Evolutionary conservation across 2,329 filamentous ascomycete genomes (phyloP).

Genomic region (Ophiostoma ips): DNA sequence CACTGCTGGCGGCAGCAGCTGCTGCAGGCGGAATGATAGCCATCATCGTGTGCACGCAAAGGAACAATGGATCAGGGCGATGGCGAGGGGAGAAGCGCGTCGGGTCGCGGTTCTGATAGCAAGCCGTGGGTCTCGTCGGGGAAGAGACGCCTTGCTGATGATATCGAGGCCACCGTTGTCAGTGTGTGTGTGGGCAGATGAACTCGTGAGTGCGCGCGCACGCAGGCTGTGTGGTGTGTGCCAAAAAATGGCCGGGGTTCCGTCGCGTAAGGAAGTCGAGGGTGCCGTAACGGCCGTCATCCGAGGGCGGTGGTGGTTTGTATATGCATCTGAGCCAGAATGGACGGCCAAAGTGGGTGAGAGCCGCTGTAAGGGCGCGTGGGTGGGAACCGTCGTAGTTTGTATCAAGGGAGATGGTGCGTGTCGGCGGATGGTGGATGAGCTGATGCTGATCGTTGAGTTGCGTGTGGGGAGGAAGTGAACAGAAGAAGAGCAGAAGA

Average conservation of each 20-base stretch:
- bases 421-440: too few relatives aligned
- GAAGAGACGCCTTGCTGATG: too few relatives aligned
- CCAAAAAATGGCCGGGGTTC: neutral
- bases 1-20: neutral
- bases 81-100: neutral
- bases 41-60: slow-evolving; percentile 6
- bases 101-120: neutral
- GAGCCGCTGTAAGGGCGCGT: neutral
- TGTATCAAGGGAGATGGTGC: neutral
- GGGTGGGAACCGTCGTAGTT: neutral
- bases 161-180: neutral
- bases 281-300: slow-evolving; percentile 13
- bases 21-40: slow-evolving; percentile 8
- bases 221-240: neutral
- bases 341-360: neutral
- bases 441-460: too few relatives aligned
- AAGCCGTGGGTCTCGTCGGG: neutral
- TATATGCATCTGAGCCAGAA: slow-evolving; percentile 11
- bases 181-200: neutral
- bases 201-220: neutral
- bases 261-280: neutral
- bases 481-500: neutral
- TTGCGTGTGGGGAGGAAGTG: neutral
- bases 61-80: neutral
- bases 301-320: slow-evolving; percentile 3